Evolutionary conservation across 805 yeast genomes (phyloP).

Genomic region (Kodamaea hsintzibuensis): DNA sequence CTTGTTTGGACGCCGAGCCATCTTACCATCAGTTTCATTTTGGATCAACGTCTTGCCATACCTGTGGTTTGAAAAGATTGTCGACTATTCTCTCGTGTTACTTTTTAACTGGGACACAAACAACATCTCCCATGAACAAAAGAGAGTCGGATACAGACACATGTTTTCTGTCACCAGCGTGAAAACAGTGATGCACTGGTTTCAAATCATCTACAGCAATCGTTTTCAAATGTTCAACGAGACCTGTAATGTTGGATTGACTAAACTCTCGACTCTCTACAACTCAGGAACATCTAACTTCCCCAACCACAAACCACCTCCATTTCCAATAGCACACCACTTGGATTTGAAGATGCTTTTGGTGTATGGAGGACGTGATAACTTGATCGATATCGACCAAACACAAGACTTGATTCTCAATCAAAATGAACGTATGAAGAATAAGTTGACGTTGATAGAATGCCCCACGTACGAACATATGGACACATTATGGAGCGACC

Average conservation of each 20-base stretch:
- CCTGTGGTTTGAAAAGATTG: conserved; percentile 22
- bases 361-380: conserved; percentile 31
- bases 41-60: conserved; percentile 28
- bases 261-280: conserved; percentile 20
- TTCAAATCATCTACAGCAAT: conserved; percentile 29
- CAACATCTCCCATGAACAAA: conserved; percentile 25
- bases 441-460: conserved; percentile 19
- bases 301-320: conserved; percentile 14
- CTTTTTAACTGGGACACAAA: conserved; percentile 31
- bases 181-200: conserved; percentile 32
- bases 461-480: conserved; percentile 33
- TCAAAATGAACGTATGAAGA: conserved; percentile 24
- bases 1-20: conserved; percentile 29
- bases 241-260: conserved; percentile 24
- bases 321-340: conserved; percentile 32
- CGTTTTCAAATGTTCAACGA: conserved; percentile 36
- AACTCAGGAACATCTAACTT: conserved; percentile 13
- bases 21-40: conserved; percentile 30
- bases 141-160: conserved; percentile 29
- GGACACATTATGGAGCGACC: conserved; percentile 33
- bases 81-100: conserved; percentile 23
- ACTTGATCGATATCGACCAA: conserved; percentile 29
- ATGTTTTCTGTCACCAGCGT: conserved; percentile 32
- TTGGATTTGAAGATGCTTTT: conserved; percentile 29
- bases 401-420: conserved; percentile 23